Conservation (phyloP, 139 green algal genomes). For the Ulvella scutata region DNA sequence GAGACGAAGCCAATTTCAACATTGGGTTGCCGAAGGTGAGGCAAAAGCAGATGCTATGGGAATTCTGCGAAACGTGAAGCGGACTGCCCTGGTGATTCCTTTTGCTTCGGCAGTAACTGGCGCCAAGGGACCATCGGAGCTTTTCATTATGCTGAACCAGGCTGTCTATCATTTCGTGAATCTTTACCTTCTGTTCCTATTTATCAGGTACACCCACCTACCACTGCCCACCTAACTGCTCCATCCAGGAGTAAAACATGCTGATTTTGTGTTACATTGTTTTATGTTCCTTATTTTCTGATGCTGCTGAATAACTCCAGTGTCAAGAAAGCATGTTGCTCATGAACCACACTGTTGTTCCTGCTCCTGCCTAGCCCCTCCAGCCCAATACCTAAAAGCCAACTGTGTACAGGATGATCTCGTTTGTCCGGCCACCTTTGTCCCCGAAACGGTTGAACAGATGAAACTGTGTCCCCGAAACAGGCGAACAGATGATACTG, state of each 20-base stretch:
- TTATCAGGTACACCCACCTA: neutral
- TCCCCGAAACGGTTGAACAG: too few relatives aligned
- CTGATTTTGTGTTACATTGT: neutral
- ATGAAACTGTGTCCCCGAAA: too few relatives aligned
- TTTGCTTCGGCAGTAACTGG: neutral
- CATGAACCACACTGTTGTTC: too few relatives aligned
- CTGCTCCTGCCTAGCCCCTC: too few relatives aligned
- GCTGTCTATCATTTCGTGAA: neutral
- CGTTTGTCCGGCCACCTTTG: too few relatives aligned
- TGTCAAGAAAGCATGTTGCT: neutral
- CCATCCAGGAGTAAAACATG: too few relatives aligned
- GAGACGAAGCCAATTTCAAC: neutral
- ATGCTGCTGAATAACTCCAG: neutral
- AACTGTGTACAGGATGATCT: too few relatives aligned
- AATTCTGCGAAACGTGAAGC: neutral
- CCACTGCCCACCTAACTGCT: too few relatives aligned
- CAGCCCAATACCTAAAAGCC: too few relatives aligned
- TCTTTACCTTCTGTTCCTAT: neutral
- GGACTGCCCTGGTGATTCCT: neutral
- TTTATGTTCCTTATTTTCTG: neutral
- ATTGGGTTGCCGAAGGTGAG: neutral
- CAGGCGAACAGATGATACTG: too few relatives aligned
- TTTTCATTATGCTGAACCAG: constrained; percentile 1
- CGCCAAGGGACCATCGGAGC: neutral
- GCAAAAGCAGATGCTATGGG: neutral